These are phyloP conservation scores for Gossypium gossypioides DNA, from an alignment of 441 rosid genomes.

Conservation along the genomic window DNA sequence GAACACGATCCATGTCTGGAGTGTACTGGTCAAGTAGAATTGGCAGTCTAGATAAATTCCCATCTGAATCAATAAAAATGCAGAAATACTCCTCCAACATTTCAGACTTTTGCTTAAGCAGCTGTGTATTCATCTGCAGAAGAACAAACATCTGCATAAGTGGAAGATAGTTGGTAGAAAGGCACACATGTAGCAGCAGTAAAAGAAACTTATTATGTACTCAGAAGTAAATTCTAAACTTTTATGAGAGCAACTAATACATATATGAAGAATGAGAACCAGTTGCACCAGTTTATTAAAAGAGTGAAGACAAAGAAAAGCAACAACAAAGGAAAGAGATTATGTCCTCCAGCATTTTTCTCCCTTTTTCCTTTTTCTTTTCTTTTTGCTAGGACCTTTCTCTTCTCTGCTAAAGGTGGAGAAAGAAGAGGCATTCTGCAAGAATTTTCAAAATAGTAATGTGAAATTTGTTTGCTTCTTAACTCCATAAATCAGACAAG, in stretches of 20 bases:
- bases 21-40: constrained; percentile 83
- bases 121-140: constrained; percentile 65
- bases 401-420: not conserved
- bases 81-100: constrained; percentile 82
- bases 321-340: not conserved
- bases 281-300: not conserved
- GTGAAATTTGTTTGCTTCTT: not conserved
- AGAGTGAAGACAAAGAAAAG: not conserved
- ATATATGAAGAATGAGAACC: not conserved
- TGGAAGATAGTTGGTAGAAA: not conserved
- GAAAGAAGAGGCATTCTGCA: not conserved
- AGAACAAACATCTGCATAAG: constrained; percentile 10
- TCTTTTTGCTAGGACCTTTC: not conserved
- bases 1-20: constrained; percentile 93
- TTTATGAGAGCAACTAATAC: not conserved
- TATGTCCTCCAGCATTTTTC: not conserved
- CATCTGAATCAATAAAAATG: constrained; percentile 50
- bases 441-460: not conserved
- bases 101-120: constrained; percentile 67
- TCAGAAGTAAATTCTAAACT: not conserved
- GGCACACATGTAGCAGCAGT: not conserved
- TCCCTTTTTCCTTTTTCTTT: not conserved
- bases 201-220: not conserved
- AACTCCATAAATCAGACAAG: not conserved
- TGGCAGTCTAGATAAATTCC: constrained; percentile 75